A percentile compares a stretch with the other conserved stretches of the same genome.
phyloP scores from a whole-genome alignment of 2,329 filamentous ascomycete species.

The Botrytis sinoallii region DNA sequence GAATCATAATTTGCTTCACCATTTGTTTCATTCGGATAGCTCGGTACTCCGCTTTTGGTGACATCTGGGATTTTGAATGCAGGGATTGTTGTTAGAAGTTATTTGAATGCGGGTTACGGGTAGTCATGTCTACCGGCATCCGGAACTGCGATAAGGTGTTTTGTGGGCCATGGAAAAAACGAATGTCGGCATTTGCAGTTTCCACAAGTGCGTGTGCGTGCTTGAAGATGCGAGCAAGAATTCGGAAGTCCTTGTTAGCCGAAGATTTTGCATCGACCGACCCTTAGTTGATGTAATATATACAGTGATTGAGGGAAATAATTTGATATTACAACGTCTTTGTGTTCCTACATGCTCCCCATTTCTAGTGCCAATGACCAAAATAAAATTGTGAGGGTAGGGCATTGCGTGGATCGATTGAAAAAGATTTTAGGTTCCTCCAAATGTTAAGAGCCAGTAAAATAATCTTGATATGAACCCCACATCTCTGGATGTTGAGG shows the following conservation, averaged over 20 bases:
- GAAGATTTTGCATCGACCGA: neutral
- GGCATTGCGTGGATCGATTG: neutral
- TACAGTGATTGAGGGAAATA: neutral
- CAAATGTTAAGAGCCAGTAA: conserved; percentile 1
- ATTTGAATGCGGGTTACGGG: neutral
- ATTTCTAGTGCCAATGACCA: neutral
- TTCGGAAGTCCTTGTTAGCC: neutral
- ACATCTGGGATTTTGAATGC: neutral
- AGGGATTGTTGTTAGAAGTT: conserved; percentile 6
- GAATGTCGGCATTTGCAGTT: neutral
- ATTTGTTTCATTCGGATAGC: conserved; percentile 9
- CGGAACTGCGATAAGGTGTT: neutral
- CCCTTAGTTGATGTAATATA: neutral
- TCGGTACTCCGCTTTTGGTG: neutral
- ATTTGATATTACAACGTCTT: conserved; percentile 10
- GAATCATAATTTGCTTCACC: conserved; percentile 15
- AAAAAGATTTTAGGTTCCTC: neutral
- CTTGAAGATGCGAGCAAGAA: neutral
- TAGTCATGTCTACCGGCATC: neutral
- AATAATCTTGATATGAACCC: conserved; percentile 9
- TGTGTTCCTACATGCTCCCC: neutral
- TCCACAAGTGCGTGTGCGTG: neutral
- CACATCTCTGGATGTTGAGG: conserved; percentile 1
- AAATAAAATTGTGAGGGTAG: neutral
- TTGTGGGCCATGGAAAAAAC: neutral